Conservation (phyloP, 331 rosid species). For the Malus hybrid region DNA sequence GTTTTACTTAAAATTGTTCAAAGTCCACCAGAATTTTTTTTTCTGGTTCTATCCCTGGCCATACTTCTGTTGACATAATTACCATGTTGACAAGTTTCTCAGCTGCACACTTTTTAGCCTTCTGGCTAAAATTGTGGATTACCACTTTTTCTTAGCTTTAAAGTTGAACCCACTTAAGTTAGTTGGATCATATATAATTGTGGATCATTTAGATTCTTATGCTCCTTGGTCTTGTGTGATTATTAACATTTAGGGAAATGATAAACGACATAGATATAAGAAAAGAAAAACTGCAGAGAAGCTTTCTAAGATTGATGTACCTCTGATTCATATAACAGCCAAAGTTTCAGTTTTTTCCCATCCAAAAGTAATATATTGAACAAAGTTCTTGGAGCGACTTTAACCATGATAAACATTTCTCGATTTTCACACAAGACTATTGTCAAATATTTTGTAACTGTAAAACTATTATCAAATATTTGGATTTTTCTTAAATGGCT, state of each 20-base stretch:
- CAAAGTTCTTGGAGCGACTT: neutral
- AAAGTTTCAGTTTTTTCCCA: neutral
- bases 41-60: no score
- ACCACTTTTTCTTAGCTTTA: neutral
- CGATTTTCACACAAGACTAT: no score
- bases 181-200: neutral
- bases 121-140: neutral
- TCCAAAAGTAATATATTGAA: neutral
- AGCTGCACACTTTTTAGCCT: neutral
- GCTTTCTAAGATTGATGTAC: neutral
- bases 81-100: no score
- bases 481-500: neutral
- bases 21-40: no score
- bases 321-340: neutral
- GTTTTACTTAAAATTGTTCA: no score
- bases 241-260: no score
- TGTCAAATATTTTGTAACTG: no score
- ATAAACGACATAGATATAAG: neutral
- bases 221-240: neutral
- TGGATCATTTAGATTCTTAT: neutral
- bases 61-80: no score
- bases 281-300: neutral
- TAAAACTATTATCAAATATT: neutral
- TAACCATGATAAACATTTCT: neutral
- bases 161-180: neutral